Evolutionary conservation across 2,329 filamentous ascomycete species (phyloP), one percentile per base, ranked within the genome.

Genomic region (Ophiostoma sp.): DNA sequence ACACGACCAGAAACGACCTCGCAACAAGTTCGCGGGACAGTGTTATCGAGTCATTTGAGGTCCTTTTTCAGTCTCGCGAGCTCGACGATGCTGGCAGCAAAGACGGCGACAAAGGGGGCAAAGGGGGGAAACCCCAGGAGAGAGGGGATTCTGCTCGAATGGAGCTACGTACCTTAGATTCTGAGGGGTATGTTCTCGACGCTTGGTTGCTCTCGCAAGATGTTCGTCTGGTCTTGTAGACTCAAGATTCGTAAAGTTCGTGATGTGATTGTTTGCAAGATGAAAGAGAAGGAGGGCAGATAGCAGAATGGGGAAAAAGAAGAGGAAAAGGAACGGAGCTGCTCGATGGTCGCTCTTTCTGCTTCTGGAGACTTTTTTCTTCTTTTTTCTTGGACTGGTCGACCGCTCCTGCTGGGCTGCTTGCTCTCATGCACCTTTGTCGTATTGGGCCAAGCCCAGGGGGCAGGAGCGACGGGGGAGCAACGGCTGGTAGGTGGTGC

Each of bases 401-500:
- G 68, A 55, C 55, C 45, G 48, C 66, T 66, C 72, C 59, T 73
- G 22, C 72, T 50, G 57, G 17, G 52, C 31, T 57, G 45, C 50
- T 42, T 73, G 28, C 59, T 64, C 66, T 68, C 72, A 64, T 64
- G 72, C 69, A 68, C 57, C 45, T 69, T 50, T 64, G 64, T 72
- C 72, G 64, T 25, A 72, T 70, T 72, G 50, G 73, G 72, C 39
- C 42, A 72, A 59, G 66, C 19, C 55, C 42, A 64, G 45, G 73
- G 70, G 64, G 50, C 19, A 70, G 57, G 70, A 74, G 66, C 70
- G 73, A 74, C 70, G 73, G 73, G 55, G 69, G 73, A 74, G 66
- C 64, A 72, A 72, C 70, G 33, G 64, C 42, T 48, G 25, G 42
- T 50, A 17, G 25, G 64, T 31, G 42, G 64, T 31, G 64, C 25